A percentile compares a stretch with the other conserved stretches of the same genome.
These are phyloP conservation scores for Debaryomyces sp. DNA, from an alignment of 1,139 yeast genomes.

Conservation along the genomic window DNA sequence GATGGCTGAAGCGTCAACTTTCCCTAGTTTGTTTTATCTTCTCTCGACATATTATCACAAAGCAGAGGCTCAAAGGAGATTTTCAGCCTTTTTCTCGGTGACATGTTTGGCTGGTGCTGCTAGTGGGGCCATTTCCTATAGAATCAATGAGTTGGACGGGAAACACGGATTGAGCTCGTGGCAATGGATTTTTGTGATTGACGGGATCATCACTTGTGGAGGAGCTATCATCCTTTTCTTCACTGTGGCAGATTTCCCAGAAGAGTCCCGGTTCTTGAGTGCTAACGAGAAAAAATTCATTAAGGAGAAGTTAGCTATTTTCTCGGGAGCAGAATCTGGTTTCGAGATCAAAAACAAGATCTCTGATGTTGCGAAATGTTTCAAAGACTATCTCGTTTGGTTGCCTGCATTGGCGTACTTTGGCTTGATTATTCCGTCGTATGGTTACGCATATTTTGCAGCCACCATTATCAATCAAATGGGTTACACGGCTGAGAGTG, in stretches of 20 bases:
- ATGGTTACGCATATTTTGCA: conserved; percentile 73
- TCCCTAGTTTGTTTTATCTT: conserved; percentile 73
- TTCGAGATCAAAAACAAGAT: conserved; percentile 49
- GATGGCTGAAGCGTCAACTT: conserved; percentile 66
- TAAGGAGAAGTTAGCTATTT: conserved; percentile 55
- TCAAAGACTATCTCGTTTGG: conserved; percentile 54
- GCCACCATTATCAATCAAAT: conserved; percentile 60
- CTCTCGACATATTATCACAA: conserved; percentile 59
- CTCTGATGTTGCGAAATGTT: conserved; percentile 42
- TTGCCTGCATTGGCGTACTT: conserved; percentile 62
- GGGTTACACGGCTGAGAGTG: conserved; percentile 61
- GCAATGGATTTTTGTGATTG: conserved; percentile 77
- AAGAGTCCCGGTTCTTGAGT: conserved; percentile 52
- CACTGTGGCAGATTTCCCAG: conserved; percentile 52
- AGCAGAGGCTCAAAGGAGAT: conserved; percentile 67
- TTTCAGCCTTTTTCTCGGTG: conserved; percentile 61
- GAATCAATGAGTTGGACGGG: conserved; percentile 42
- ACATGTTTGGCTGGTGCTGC: conserved; percentile 48
- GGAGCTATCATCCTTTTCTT: conserved; percentile 61
- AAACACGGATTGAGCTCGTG: conserved; percentile 52
- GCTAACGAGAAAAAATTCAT: conserved; percentile 51
- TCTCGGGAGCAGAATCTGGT: conserved; percentile 57
- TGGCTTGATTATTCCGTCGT: conserved; percentile 65
- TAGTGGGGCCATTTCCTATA: conserved; percentile 46
- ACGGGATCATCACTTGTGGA: conserved; percentile 70